A percentile compares a stretch with the other conserved stretches of the same genome.
These are phyloP conservation scores for Colletotrichum neosansevieriae DNA, from an alignment of 2,329 filamentous ascomycete genomes.

Conservation along the genomic window DNA sequence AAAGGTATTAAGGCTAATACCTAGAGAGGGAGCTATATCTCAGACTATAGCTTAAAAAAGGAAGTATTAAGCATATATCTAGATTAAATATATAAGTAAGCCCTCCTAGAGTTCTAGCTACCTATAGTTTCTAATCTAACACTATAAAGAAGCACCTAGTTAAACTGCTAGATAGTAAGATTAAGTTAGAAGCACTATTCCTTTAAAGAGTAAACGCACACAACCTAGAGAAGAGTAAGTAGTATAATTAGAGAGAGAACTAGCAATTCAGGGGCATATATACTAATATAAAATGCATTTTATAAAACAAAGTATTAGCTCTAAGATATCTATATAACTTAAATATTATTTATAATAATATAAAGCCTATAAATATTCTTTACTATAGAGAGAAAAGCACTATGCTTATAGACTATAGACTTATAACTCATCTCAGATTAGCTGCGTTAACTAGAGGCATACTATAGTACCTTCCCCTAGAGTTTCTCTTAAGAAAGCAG, in stretches of 20 bases:
- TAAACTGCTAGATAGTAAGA: background rate
- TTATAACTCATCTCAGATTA: background rate
- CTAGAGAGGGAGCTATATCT: background rate
- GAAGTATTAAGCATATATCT: background rate
- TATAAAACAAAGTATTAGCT: slow-evolving; percentile 37
- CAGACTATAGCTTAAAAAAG: background rate
- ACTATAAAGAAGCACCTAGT: background rate
- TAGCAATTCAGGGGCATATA: background rate
- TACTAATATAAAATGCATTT: slow-evolving; percentile 30
- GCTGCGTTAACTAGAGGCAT: no score
- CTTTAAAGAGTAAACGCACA: background rate
- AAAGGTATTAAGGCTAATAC: background rate
- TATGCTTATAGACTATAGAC: slow-evolving; percentile 1
- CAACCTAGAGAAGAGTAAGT: background rate
- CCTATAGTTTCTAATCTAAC: background rate
- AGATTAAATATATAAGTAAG: background rate
- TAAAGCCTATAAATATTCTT: slow-evolving; percentile 41
- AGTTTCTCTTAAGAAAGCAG: slow-evolving; percentile 3
- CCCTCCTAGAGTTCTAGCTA: background rate
- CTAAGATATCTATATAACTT: slow-evolving; percentile 35
- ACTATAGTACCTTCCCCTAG: background rate
- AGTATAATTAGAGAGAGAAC: background rate
- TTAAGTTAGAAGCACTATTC: background rate
- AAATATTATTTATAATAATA: slow-evolving; percentile 39
- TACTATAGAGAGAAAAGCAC: slow-evolving; percentile 25